A percentile compares a stretch with the other conserved stretches of the same genome.
Evolutionary conservation across 495 filamentous ascomycete genomes (phyloP).

Genomic region (Hypoxylon intermedium): DNA sequence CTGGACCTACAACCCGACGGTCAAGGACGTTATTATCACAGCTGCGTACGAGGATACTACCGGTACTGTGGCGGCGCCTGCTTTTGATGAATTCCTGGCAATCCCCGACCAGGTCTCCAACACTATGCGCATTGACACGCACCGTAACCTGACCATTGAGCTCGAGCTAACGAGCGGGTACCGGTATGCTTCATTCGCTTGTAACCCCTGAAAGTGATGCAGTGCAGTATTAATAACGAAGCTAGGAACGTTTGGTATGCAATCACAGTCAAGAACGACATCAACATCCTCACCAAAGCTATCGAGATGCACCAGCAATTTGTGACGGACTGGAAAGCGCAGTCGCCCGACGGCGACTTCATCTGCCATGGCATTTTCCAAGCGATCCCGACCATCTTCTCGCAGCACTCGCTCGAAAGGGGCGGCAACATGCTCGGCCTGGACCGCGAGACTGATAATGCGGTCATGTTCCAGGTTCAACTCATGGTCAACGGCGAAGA

Average conservation of each 20-base stretch:
- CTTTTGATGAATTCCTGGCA: slow-evolving; percentile 22
- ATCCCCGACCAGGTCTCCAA: slow-evolving; percentile 13
- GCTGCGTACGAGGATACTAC: slow-evolving; percentile 9
- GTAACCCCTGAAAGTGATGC: background rate
- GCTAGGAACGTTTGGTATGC: slow-evolving; percentile 4
- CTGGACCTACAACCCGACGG: slow-evolving; percentile 12
- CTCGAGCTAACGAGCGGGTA: slow-evolving; percentile 4
- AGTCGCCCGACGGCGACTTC: slow-evolving; percentile 15
- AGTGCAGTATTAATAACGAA: background rate
- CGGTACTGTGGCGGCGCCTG: slow-evolving; percentile 14
- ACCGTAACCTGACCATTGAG: background rate
- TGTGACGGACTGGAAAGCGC: slow-evolving; percentile 9
- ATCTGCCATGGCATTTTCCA: slow-evolving; percentile 35
- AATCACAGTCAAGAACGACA: slow-evolving; percentile 1
- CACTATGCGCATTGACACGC: slow-evolving; percentile 7
- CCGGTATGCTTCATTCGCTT: background rate
- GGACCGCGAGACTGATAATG: slow-evolving; percentile 22
- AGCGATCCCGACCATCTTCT: slow-evolving; percentile 41
- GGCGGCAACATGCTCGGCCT: slow-evolving; percentile 49
- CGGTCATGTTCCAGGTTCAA: slow-evolving; percentile 15
- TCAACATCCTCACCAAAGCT: background rate
- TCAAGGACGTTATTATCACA: slow-evolving; percentile 6
- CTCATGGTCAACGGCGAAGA: slow-evolving; percentile 2
- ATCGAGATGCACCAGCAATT: slow-evolving; percentile 23
- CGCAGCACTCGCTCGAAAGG: slow-evolving; percentile 17